These are phyloP conservation scores for Candida nonsorbophila DNA, from an alignment of 805 yeast genomes.

Conservation along the genomic window DNA sequence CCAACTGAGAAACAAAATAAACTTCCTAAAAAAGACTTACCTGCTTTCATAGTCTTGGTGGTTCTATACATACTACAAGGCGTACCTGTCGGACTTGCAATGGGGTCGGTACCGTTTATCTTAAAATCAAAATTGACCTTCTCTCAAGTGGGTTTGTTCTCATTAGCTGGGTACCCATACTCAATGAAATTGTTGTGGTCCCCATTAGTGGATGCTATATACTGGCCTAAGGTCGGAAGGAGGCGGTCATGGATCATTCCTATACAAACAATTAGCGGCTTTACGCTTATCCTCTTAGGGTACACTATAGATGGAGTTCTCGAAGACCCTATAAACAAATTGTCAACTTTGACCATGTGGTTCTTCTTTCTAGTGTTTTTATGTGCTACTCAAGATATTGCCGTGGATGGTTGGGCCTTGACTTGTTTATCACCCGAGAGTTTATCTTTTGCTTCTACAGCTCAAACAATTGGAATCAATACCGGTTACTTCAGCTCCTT, in stretches of 20 bases:
- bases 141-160: constrained; percentile 85
- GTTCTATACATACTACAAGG: constrained; percentile 84
- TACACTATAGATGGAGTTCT: constrained; percentile 44
- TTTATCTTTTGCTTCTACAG: constrained; percentile 90
- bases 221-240: constrained; percentile 63
- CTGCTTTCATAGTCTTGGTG: constrained; percentile 69
- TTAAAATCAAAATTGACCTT: constrained; percentile 78
- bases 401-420: constrained; percentile 98
- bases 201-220: constrained; percentile 89
- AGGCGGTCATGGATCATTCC: constrained; percentile 94
- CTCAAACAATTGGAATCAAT: constrained; percentile 93
- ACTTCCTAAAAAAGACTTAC: constrained; percentile 44
- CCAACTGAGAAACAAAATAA: constrained; percentile 2
- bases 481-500: constrained; percentile 89
- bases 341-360: constrained; percentile 55
- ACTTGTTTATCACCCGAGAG: constrained; percentile 76
- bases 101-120: constrained; percentile 89
- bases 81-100: constrained; percentile 93
- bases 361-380: constrained; percentile 78
- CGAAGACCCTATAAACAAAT: constrained; percentile 44
- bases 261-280: constrained; percentile 74
- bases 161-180: constrained; percentile 92
- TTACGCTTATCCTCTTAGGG: constrained; percentile 65
- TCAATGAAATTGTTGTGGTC: constrained; percentile 91
- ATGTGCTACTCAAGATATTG: constrained; percentile 97